Conservation (phyloP, 768 basidiomycete genomes). For the Porpolomopsis calyptriformis region DNA sequence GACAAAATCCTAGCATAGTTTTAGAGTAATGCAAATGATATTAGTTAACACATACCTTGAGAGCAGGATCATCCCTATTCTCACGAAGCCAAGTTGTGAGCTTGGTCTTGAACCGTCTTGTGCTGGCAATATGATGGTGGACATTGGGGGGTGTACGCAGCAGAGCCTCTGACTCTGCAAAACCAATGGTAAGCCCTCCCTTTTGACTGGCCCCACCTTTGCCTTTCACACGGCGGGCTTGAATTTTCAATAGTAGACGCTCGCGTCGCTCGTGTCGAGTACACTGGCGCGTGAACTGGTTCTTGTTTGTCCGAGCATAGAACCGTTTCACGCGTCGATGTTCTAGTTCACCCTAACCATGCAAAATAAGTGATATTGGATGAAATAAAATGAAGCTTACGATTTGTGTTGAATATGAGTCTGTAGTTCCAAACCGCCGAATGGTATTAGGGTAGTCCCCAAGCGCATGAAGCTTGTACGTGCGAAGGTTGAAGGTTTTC, state of each 20-base stretch:
- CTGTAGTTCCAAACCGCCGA: slow-evolving; percentile 7
- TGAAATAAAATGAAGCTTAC: slow-evolving; percentile 3
- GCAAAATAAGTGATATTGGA: background rate
- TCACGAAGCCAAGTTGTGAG: slow-evolving; percentile 7
- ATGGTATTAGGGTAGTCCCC: slow-evolving; percentile 7
- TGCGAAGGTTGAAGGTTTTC: slow-evolving; percentile 3
- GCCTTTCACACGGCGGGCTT: background rate
- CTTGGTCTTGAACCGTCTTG: slow-evolving; percentile 7
- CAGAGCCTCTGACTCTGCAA: slow-evolving; percentile 9
- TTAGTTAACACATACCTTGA: slow-evolving; percentile 12
- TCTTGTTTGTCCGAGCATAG: slow-evolving; percentile 22
- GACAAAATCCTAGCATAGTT: slow-evolving; percentile 17
- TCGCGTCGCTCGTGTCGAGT: slow-evolving; percentile 10
- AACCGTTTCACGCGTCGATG: slow-evolving; percentile 23
- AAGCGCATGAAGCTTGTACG: slow-evolving; percentile 9
- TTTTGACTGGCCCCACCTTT: background rate
- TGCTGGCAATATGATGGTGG: slow-evolving; percentile 17
- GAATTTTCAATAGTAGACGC: slow-evolving; percentile 9
- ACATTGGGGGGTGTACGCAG: slow-evolving; percentile 9
- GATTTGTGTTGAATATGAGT: slow-evolving; percentile 6
- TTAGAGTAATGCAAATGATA: slow-evolving; percentile 6
- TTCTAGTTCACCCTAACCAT: slow-evolving; percentile 25
- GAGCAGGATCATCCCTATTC: slow-evolving; percentile 18
- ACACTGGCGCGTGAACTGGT: slow-evolving; percentile 16
- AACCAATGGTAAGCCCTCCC: background rate